Base-by-base conservation (phyloP, 2,329 filamentous ascomycete species). In the Albophoma yamanashiensis region DNA sequence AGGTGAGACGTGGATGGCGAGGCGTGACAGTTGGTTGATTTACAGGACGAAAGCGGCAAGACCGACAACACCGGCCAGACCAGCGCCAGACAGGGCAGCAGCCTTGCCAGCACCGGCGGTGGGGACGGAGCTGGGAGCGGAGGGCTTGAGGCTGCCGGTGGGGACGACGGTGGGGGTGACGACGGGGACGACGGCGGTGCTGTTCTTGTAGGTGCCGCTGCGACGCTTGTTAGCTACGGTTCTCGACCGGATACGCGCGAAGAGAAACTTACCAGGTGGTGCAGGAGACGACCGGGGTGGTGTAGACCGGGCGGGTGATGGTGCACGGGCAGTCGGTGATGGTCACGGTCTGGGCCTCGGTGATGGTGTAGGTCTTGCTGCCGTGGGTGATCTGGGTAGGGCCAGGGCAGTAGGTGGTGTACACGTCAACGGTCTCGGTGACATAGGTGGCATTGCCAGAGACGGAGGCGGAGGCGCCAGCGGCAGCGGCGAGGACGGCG, bases 261-360 rank as follows among this genome's bases (percentile, higher is more conserved):
- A n/a, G 17, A 15, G 38, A 50, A 58, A 67, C 76, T 70, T 77
- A 82, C 79, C 81, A 83, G 75, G 75, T 76, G 71, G 76, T 68
- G 82, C 82, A 84, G 73, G 75, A 67, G 55, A 83, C 80, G 55
- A 75, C 73, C 63, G 78, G 77, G 71, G 77, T 76, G 73, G 76
- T 79, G 70, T 75, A 74, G 67, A 85, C 76, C 59, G 83, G 82
- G 77, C 80, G 82, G 77, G 78, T 81, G 75, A 85, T 70, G 70
- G 83, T 89, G 85, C 85, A 89, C 67, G 86, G 83, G 82, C 87
- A 88, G 80, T 87, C 79, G 68, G 84, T 84, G 80, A 89, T 83
- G 78, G 86, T 89, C 74, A 89, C 75, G 73, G 84, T 87, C 73
- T 85, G 87, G 71, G 86, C 75, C 76, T 81, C 77, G 65, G 85